Base-by-base conservation (phyloP, 345 rosid species). In the Reutealis trisperma region DNA sequence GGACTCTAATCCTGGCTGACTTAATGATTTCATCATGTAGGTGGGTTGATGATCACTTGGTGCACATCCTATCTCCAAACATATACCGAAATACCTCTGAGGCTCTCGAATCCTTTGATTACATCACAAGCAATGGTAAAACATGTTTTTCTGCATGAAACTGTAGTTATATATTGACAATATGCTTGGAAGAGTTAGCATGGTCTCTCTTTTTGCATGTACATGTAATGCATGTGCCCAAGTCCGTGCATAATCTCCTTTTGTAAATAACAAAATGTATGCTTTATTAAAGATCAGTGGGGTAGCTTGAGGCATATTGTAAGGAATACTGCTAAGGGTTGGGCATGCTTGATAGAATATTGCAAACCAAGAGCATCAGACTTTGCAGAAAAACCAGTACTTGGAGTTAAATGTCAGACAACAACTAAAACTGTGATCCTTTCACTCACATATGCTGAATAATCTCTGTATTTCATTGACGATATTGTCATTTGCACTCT, bases 61-160 rank as follows among this genome's bases (percentile, higher is more conserved):
- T 94, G 63, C 98, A 93, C 84, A 82, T 94, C 64, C 79, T 93
- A 70, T 93, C 98, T 55, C 98, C 98, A 61, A 94, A 94, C 82
- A 94, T 94, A 52, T 94, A 91, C 82, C 90, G 98, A 72, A 83
- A 76, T 70, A 65, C 94, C 45, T 86, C 97, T 24, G 98, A 94
- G 82, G 98, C 98, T 64, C 92, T 94, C 1, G 97, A 94, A 67
- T 93, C 98, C 30, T 94, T 94, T 74, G 90, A 94, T 83, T 94
- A 94, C 73, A 94, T 94, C 84, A 91, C 97, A 30, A 90, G 82
- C 18, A 86, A 93, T 78, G 98, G 98, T 93, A 87, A 86, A 71
- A 42, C 15, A 3, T 66, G 6, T 66, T 63, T 66, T 25, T 65
- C 4, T 22, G 41, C 41, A 37, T 37, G 41, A 0, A 37, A 37